Percentiles rank a stretch among this genome's conserved stretches.
phyloP scores from a whole-genome alignment of 495 filamentous ascomycete genomes.

The Neurospora sp. region DNA sequence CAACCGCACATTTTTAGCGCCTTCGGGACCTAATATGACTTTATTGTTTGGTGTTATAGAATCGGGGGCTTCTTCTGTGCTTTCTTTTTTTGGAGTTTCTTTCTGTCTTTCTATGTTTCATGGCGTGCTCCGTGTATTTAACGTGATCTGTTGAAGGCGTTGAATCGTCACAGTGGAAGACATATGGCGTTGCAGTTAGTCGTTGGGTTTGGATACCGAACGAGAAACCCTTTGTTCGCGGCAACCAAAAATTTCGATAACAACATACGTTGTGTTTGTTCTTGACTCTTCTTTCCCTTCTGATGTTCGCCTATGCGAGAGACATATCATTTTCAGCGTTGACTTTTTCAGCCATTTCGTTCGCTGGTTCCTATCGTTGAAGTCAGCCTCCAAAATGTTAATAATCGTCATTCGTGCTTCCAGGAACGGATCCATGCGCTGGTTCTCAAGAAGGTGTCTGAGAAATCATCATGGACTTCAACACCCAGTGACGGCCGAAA shows the following conservation, averaged over 20 bases:
- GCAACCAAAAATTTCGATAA: neutral
- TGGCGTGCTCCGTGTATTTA: too few species aligned
- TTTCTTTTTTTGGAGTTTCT: neutral
- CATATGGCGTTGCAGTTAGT: neutral
- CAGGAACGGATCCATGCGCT: neutral
- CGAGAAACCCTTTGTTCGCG: neutral
- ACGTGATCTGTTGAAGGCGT: too few species aligned
- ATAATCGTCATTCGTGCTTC: neutral
- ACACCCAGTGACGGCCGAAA: neutral
- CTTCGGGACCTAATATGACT: neutral
- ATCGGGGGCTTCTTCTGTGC: neutral
- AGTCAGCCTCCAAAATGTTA: neutral
- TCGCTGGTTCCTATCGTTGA: neutral
- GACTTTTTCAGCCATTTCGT: neutral
- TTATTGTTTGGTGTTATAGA: neutral
- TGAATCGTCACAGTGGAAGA: neutral
- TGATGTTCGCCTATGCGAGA: too few species aligned
- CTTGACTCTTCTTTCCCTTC: neutral
- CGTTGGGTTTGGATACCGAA: neutral
- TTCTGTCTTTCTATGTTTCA: too few species aligned
- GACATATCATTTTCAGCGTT: too few species aligned
- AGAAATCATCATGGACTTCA: neutral
- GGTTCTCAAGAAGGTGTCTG: too few species aligned
- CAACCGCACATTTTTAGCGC: neutral
- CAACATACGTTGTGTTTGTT: neutral